Percentiles rank a stretch among this genome's conserved stretches.
These are phyloP conservation scores for Geotrichum australiense DNA, from an alignment of 1,139 yeast genomes.

Conservation along the genomic window DNA sequence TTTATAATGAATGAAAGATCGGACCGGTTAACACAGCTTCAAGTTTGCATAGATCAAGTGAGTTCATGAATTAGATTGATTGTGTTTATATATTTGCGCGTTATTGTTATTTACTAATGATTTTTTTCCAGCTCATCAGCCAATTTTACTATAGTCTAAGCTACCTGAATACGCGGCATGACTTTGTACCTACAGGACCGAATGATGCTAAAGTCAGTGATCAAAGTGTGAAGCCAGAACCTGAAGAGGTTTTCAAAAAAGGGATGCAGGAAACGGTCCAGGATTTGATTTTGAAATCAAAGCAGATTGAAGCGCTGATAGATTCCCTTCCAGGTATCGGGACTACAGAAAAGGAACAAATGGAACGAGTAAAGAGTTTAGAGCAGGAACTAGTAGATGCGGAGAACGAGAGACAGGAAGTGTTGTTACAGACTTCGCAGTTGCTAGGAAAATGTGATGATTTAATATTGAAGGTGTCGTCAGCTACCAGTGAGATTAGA, in stretches of 20 bases:
- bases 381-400: slow-evolving; percentile 56
- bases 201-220: slow-evolving; percentile 49
- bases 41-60: slow-evolving; percentile 77
- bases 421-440: slow-evolving; percentile 59
- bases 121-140: slow-evolving; percentile 49
- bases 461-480: slow-evolving; percentile 56
- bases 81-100: neutral
- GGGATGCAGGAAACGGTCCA: slow-evolving; percentile 53
- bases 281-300: slow-evolving; percentile 75
- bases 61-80: slow-evolving; percentile 17
- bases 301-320: slow-evolving; percentile 79
- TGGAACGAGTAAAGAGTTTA: slow-evolving; percentile 54
- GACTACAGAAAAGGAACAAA: slow-evolving; percentile 68
- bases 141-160: slow-evolving; percentile 89
- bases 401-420: slow-evolving; percentile 52
- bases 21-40: slow-evolving; percentile 87
- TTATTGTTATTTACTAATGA: slow-evolving; percentile 5
- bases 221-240: slow-evolving; percentile 39
- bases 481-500: slow-evolving; percentile 40
- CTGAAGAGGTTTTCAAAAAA: slow-evolving; percentile 35
- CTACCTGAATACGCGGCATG: slow-evolving; percentile 71
- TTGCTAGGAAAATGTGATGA: slow-evolving; percentile 61
- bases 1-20: slow-evolving; percentile 29
- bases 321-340: slow-evolving; percentile 93
- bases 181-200: slow-evolving; percentile 42